A percentile compares a stretch with the other conserved stretches of the same genome.
phyloP scores from a whole-genome alignment of 257 asterid genomes.

The Nicotiana attenuata region DNA sequence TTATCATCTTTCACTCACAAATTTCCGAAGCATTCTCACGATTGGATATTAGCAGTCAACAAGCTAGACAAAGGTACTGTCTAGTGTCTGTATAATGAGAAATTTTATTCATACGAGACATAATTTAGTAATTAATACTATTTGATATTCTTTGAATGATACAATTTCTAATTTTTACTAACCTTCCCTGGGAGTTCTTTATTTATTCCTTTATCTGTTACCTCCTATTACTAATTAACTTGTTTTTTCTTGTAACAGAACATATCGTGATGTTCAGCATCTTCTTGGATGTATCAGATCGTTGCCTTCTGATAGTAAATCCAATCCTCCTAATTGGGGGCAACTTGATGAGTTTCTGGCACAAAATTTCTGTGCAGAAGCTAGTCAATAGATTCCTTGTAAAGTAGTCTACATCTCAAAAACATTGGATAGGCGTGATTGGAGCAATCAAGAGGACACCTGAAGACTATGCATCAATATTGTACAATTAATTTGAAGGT shows the following conservation, averaged over 20 bases:
- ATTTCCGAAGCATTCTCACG: slow-evolving; percentile 76
- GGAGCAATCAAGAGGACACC: slow-evolving; percentile 7
- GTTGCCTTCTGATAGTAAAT: slow-evolving; percentile 70
- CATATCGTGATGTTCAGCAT: slow-evolving; percentile 61
- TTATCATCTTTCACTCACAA: slow-evolving; percentile 76
- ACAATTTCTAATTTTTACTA: neutral
- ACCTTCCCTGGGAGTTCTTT: neutral
- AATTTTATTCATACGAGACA: neutral
- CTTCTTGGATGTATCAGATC: slow-evolving; percentile 92
- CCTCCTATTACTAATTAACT: neutral
- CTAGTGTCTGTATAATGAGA: neutral
- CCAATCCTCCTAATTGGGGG: slow-evolving; percentile 73
- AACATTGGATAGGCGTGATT: slow-evolving; percentile 9
- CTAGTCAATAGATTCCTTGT: slow-evolving; percentile 33
- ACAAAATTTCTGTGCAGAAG: slow-evolving; percentile 48
- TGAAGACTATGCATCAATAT: neutral
- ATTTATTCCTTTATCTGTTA: slow-evolving; percentile 1
- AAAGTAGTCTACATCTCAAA: slow-evolving; percentile 23
- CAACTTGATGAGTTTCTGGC: slow-evolving; percentile 75
- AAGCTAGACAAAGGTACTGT: slow-evolving; percentile 65
- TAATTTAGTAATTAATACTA: neutral
- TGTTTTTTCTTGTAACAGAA: slow-evolving; percentile 38
- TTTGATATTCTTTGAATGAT: neutral
- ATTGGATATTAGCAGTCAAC: slow-evolving; percentile 66
- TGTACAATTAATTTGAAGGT: slow-evolving; percentile 10